Base-by-base conservation (phyloP, 148 eudicot genomes). In the Linanthus parryae region DNA sequence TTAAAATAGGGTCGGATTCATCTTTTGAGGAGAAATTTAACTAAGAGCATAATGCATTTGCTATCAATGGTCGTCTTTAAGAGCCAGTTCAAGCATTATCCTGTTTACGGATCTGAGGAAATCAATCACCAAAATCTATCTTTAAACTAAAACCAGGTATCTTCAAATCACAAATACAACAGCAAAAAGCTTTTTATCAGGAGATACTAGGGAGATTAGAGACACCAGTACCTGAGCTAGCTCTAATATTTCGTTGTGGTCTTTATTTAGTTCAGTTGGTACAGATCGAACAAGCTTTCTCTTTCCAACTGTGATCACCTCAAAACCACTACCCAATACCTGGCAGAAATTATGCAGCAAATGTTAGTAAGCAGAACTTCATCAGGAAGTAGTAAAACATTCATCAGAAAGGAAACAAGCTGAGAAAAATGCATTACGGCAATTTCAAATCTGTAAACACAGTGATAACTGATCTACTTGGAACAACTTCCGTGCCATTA, bases 241-340 rank as follows among this genome's bases (percentile, higher is more conserved):
- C 78, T 87, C 99, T 59, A 92, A 68, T 63, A 92, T 92, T 68
- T 87, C 96, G 74, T 92, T 92, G 74, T 88, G 99, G 80, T 92
- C 96, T 62, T 80, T 84, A 66, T 92, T 87, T 72, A 92, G 57
- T 71, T 92, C 96, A 1, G 99, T 92, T 7, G 99, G 99, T 62
- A 92, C 99, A 51, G 96, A 92, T 19, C 99, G 71, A 10, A 92
- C 80, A 41, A 92, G 94, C 78, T 88, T 92, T 70, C 71, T 82
- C 77, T 76, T 92, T 51, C 99, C 96, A 54, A 92, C 84, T 49
- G 91, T 61, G 52, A 92, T 84, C 76, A 92, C 96, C 82, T 92
- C 99, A 70, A 79, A 92, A 43, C 99, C 99, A 68, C 85, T 92
- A 31, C 99, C 99, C 62, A 92, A 66, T 63, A 84, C 81, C 99